Conservation (phyloP, 164 flowering plant species). For the Chimonanthus praecox region DNA sequence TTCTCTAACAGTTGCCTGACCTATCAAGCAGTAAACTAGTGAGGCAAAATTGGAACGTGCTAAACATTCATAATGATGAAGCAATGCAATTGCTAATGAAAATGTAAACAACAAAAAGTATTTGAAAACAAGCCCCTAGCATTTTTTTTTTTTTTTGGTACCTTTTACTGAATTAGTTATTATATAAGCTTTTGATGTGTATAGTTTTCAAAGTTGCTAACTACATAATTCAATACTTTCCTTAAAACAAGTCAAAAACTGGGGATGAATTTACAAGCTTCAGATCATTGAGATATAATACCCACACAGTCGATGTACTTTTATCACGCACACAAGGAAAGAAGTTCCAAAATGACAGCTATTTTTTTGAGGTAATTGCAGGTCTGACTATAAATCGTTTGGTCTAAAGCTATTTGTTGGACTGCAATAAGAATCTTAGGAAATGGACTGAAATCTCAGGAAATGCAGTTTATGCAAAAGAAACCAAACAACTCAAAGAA, state of each 20-base stretch:
- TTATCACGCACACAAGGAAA: neutral
- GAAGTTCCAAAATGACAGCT: neutral
- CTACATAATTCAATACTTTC: neutral
- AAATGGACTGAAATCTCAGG: neutral
- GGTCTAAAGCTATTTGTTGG: neutral
- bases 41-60: neutral
- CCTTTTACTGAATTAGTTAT: neutral
- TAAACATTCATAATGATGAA: neutral
- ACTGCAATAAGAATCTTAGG: no score
- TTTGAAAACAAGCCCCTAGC: neutral
- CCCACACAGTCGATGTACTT: no score
- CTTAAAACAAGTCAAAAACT: neutral
- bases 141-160: no score
- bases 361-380: neutral
- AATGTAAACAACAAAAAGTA: neutral
- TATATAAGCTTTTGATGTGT: neutral
- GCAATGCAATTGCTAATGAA: neutral
- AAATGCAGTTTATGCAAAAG: neutral
- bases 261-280: neutral
- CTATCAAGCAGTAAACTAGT: constrained; percentile 24
- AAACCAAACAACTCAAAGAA: neutral
- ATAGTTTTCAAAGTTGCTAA: neutral
- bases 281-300: neutral
- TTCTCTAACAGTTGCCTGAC: constrained; percentile 73
- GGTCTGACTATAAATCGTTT: neutral